A percentile compares a stretch with the other conserved stretches of the same genome.
Evolutionary conservation across 2,329 filamentous ascomycete genomes (phyloP).

Genomic region (Fusarium musae): DNA sequence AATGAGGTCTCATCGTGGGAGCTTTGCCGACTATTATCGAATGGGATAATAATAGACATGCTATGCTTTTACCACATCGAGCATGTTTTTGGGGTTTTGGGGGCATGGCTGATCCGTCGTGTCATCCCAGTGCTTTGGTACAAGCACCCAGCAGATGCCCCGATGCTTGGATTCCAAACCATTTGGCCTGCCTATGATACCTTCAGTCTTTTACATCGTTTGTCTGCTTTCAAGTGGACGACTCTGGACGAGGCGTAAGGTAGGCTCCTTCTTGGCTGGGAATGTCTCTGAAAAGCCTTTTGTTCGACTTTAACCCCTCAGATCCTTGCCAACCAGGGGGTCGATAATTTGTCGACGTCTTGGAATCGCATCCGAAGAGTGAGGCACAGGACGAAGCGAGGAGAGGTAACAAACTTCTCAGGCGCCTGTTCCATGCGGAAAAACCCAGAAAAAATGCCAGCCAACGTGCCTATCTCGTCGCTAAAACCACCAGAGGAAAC

Average conservation of each 20-base stretch:
- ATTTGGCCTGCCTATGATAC: background rate
- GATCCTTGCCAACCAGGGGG: background rate
- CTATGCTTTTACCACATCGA: background rate
- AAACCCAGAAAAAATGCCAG: background rate
- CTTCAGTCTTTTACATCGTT: background rate
- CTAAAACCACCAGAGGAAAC: background rate
- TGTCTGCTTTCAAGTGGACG: background rate
- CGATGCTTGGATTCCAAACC: background rate
- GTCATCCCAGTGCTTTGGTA: background rate
- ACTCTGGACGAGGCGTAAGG: background rate
- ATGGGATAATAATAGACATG: background rate
- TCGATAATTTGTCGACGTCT: background rate
- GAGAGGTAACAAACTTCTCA: background rate
- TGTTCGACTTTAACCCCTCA: background rate
- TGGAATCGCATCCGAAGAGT: background rate
- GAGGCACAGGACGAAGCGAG: conserved; percentile 6
- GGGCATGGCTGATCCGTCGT: background rate
- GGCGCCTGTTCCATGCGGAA: background rate
- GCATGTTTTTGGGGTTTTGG: background rate
- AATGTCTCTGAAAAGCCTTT: background rate
- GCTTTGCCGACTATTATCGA: background rate
- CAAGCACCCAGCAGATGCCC: background rate
- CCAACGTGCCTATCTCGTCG: background rate
- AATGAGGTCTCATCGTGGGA: background rate
- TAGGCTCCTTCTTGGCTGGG: background rate